These are phyloP conservation scores for Madurella mycetomatis DNA, from an alignment of 2,329 filamentous ascomycete species.

Conservation along the genomic window DNA sequence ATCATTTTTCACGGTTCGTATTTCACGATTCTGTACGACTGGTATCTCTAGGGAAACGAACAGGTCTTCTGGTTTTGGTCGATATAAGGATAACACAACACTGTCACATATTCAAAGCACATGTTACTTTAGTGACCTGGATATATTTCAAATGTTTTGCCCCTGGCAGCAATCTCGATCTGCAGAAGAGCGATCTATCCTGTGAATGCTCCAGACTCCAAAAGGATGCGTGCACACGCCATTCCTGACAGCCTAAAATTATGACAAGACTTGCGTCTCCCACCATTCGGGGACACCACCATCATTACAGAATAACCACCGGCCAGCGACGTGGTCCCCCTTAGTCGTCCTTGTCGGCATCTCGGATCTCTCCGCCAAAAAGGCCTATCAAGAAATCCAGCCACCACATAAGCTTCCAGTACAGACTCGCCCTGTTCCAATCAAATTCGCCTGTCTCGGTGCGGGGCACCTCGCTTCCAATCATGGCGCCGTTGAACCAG, in stretches of 20 bases:
- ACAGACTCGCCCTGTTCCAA: constrained; percentile 61
- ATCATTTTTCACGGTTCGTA: neutral
- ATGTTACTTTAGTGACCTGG: too few relatives aligned
- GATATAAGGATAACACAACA: too few relatives aligned
- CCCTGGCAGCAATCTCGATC: too few relatives aligned
- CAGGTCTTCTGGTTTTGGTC: neutral
- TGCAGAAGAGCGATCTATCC: too few relatives aligned
- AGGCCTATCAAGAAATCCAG: constrained; percentile 55
- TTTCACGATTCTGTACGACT: neutral
- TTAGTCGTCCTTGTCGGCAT: constrained; percentile 55
- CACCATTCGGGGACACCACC: neutral
- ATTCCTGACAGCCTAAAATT: neutral
- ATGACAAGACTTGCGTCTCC: neutral
- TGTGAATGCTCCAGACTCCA: too few relatives aligned
- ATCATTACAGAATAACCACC: constrained; percentile 2
- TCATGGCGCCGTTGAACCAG: constrained; percentile 69
- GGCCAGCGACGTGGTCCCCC: neutral
- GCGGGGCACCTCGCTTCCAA: constrained; percentile 70
- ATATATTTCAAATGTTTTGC: too few relatives aligned
- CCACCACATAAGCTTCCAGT: constrained; percentile 64
- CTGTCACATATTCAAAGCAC: too few relatives aligned
- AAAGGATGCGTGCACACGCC: neutral
- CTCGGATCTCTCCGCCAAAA: constrained; percentile 56
- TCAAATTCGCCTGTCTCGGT: constrained; percentile 74
- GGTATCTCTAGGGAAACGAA: neutral